Conservation (phyloP, 1,284 basidiomycete genomes). For the Neolentinus lepideus region DNA sequence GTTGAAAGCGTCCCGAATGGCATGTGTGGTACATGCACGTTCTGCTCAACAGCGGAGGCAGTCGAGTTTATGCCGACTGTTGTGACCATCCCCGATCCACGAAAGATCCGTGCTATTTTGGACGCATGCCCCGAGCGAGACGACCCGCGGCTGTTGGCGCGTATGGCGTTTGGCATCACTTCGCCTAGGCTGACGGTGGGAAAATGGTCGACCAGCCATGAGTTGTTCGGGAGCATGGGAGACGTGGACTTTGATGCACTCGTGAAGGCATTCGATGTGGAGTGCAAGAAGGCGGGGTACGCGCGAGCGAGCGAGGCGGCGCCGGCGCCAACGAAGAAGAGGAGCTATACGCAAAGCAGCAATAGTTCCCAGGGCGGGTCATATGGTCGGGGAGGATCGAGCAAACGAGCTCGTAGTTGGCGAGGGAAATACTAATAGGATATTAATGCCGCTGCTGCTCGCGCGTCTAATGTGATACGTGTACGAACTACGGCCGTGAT, state of each 20-base stretch:
- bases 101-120: conserved; percentile 30
- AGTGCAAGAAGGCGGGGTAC: conserved; percentile 31
- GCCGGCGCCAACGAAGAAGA: conserved; percentile 16
- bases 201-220: conserved; percentile 31
- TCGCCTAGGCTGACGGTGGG: conserved; percentile 35
- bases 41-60: conserved; percentile 32
- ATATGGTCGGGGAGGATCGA: neutral
- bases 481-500: neutral
- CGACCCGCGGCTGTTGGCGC: conserved; percentile 40
- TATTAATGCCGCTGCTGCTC: no score
- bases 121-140: conserved; percentile 38
- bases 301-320: conserved; percentile 9
- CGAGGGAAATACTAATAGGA: neutral
- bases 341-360: conserved; percentile 15
- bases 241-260: conserved; percentile 28
- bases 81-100: conserved; percentile 22
- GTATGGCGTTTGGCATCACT: conserved; percentile 42
- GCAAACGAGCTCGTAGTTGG: neutral
- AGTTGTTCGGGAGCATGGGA: conserved; percentile 35
- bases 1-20: conserved; percentile 31
- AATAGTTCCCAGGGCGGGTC: neutral
- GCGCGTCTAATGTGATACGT: neutral
- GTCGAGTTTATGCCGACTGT: conserved; percentile 26
- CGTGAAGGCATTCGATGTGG: conserved; percentile 29
- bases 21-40: conserved; percentile 37